A percentile compares a stretch with the other conserved stretches of the same genome.
Evolutionary conservation across 169 alveolate species (phyloP).

Genomic region (Eimeria necatrix): DNA sequence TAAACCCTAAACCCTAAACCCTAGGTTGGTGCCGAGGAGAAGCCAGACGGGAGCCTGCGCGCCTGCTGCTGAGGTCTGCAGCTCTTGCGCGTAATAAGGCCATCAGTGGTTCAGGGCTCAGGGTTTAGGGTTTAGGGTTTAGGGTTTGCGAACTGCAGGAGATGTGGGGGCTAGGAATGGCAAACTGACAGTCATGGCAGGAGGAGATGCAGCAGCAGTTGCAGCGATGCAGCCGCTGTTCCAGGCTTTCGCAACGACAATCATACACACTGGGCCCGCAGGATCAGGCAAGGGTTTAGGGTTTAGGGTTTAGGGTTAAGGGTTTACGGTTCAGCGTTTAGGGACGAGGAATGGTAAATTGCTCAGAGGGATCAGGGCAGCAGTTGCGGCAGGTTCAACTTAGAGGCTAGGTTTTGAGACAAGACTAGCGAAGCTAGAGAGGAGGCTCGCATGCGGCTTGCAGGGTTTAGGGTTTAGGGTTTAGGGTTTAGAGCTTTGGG

Average conservation of each 20-base stretch:
- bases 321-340: not conserved
- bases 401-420: too few species aligned
- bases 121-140: constrained; percentile 38
- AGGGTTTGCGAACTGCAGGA: constrained; percentile 75
- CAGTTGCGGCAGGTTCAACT: not conserved
- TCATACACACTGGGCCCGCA: constrained; percentile 87
- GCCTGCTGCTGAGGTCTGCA: too few species aligned
- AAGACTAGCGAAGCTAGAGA: too few species aligned
- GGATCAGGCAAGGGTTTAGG: constrained; percentile 82
- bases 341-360: not conserved
- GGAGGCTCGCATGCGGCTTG: too few species aligned
- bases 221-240: constrained; percentile 82
- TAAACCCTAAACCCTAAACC: constrained; percentile 4
- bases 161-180: constrained; percentile 89
- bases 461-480: not conserved
- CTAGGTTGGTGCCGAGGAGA: not conserved
- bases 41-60: too few species aligned
- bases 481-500: not conserved
- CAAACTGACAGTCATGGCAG: constrained; percentile 87
- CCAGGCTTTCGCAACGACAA: constrained; percentile 84
- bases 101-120: not conserved
- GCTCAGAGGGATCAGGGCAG: too few species aligned
- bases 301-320: constrained; percentile 7
- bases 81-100: too few species aligned
- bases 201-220: constrained; percentile 87